These are phyloP conservation scores for Hippophae rhamnoides DNA, from an alignment of 306 rosid species.

Conservation along the genomic window DNA sequence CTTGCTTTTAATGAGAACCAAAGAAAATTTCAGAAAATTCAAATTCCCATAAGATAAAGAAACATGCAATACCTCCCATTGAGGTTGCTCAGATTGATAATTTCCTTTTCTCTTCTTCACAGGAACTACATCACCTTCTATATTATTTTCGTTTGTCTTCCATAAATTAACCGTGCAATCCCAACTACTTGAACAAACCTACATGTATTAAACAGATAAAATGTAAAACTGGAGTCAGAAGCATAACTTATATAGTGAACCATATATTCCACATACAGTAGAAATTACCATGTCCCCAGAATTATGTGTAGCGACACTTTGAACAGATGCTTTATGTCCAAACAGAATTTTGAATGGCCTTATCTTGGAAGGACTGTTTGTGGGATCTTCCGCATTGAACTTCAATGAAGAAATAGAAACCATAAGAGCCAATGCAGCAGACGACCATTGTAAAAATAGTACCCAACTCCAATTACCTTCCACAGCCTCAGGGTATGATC, in stretches of 20 bases:
- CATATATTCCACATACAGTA: not conserved
- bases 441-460: slow-evolving; percentile 6
- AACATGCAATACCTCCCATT: slow-evolving; percentile 51
- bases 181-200: slow-evolving; percentile 98
- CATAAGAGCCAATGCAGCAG: slow-evolving; percentile 15
- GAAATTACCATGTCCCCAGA: slow-evolving; percentile 59
- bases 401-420: slow-evolving; percentile 18
- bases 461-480: slow-evolving; percentile 51
- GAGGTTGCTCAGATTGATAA: slow-evolving; percentile 52
- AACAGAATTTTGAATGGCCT: slow-evolving; percentile 68
- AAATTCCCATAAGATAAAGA: slow-evolving; percentile 1
- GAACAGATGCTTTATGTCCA: slow-evolving; percentile 71
- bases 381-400: slow-evolving; percentile 48
- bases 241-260: slow-evolving; percentile 13
- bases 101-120: slow-evolving; percentile 67
- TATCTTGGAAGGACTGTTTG: slow-evolving; percentile 33
- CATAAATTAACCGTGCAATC: slow-evolving; percentile 79
- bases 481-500: slow-evolving; percentile 81
- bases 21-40: not conserved
- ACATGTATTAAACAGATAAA: slow-evolving; percentile 13
- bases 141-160: slow-evolving; percentile 42
- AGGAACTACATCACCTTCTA: slow-evolving; percentile 50
- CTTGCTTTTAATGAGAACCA: not conserved
- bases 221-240: slow-evolving; percentile 7
- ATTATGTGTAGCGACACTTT: slow-evolving; percentile 61